These are phyloP conservation scores for Pelargonium cotyledonis DNA, from an alignment of 441 rosid genomes.

Conservation along the genomic window DNA sequence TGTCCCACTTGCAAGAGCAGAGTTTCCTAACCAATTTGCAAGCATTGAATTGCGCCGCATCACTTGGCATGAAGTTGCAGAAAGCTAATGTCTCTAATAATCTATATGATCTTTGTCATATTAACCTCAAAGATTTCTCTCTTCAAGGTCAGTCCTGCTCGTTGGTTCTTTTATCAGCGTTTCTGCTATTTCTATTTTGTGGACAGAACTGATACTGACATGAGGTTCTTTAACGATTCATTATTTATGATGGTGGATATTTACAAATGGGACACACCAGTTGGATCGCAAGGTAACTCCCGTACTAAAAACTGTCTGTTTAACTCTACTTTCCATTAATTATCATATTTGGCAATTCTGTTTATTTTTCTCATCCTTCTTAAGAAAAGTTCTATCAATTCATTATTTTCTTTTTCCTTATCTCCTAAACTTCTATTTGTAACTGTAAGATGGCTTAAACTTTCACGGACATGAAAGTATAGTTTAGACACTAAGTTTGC, in stretches of 20 bases:
- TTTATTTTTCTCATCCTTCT: neutral
- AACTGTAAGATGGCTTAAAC: too few species aligned
- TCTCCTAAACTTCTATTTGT: too few species aligned
- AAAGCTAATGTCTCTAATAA: conserved; percentile 28
- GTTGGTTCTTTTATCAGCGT: neutral
- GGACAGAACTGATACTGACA: conserved; percentile 19
- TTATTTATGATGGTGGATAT: conserved; percentile 15
- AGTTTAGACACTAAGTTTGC: too few species aligned
- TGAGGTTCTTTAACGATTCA: conserved; percentile 6
- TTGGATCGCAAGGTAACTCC: conserved; percentile 30
- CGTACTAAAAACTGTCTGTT: neutral
- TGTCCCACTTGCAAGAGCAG: conserved; percentile 32
- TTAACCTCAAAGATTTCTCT: conserved; percentile 36
- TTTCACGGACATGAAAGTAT: too few species aligned
- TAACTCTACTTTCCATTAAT: neutral
- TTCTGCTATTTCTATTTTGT: conserved; percentile 3
- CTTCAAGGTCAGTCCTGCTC: conserved; percentile 29
- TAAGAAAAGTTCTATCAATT: neutral
- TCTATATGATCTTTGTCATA: conserved; percentile 32
- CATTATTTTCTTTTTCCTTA: neutral
- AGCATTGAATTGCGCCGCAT: conserved; percentile 32
- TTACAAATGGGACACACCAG: conserved; percentile 23
- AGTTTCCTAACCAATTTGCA: conserved; percentile 36
- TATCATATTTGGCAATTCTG: neutral
- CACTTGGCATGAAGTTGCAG: conserved; percentile 34